phyloP scores from a whole-genome alignment of 768 basidiomycete genomes.

The Termitomyces sp. region DNA sequence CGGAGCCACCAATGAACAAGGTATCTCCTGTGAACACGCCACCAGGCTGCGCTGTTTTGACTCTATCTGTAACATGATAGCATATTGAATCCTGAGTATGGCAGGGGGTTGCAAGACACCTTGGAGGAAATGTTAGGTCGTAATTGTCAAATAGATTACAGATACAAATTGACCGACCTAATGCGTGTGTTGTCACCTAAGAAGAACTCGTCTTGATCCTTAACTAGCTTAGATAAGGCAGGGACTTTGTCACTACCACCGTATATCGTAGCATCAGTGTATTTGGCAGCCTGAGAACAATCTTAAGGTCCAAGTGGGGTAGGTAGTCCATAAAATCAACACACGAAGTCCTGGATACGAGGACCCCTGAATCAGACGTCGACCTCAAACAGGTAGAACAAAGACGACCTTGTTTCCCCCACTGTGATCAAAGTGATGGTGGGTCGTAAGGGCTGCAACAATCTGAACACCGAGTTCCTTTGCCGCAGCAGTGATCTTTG shows the following conservation, averaged over 20 bases:
- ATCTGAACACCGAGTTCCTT: conserved; percentile 58
- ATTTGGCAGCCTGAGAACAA: conserved; percentile 33
- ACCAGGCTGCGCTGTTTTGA: conserved; percentile 50
- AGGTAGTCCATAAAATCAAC: conserved; percentile 19
- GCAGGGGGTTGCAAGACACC: conserved; percentile 85
- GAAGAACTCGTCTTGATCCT: conserved; percentile 77
- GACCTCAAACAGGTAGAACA: neutral
- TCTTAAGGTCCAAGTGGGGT: neutral
- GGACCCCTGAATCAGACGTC: neutral
- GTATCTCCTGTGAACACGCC: conserved; percentile 95
- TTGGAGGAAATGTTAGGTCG: conserved; percentile 22
- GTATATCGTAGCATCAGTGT: conserved; percentile 58
- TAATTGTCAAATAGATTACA: neutral
- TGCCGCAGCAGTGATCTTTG: conserved; percentile 64
- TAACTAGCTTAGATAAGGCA: conserved; percentile 68
- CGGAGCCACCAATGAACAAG: conserved; percentile 84
- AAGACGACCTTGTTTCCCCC: conserved; percentile 73
- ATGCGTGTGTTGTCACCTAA: conserved; percentile 63
- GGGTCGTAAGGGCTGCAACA: conserved; percentile 81
- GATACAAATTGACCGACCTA: conserved; percentile 35
- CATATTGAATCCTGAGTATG: conserved; percentile 98
- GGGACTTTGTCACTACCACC: conserved; percentile 75
- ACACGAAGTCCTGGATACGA: conserved; percentile 49
- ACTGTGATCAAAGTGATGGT: conserved; percentile 88
- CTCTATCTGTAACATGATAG: conserved; percentile 65